Base-by-base conservation (phyloP, 2,329 filamentous ascomycete genomes). In the Phaeomoniella chlamydospora region DNA sequence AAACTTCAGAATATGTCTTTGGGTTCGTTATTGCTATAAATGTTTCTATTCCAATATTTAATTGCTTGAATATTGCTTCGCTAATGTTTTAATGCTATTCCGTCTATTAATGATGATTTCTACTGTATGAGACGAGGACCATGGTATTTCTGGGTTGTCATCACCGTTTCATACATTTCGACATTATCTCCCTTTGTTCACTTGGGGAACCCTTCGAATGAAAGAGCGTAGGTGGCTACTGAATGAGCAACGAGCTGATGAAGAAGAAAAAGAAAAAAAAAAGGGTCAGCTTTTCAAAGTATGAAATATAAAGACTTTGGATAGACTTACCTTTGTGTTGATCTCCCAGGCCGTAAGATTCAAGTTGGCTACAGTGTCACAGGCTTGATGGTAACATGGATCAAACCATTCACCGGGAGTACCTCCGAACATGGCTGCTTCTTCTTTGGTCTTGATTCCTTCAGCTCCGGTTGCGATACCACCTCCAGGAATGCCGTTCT, bases 391-490 rank as follows among this genome's bases (percentile, higher is more conserved):
- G 51, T 76, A 76, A 51, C 73, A 72, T 13, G 54, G 50, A 45
- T 76, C 71, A 44, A 67, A 72, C 19, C 61, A 54, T n/a, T 62
- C 56, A 29, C 67, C 80, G 1, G 74, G 77, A 41, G 65, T 61
- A 26, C 82, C 82, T n/a, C 82, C 81, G 52, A 85, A 88, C 57
- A 74, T 57, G 29, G 59, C 61, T 2, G 58, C 70, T 51, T 87
- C 77, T 19, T 74, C 66, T 34, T 67, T 58, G 0, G 79, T 84
- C 70, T 86, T 87, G 58, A 82, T 54, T 10, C 71, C 78, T 55
- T 87, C 81, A 1, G 82, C 82, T 29, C 82, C 82, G 2, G 81
- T 85, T 37, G 80, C 80, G 41, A 87, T 73, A 18, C 82, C 82
- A 15, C 82, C 80, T 1, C 73, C 73, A 0, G 82, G 78, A 30